A percentile compares a stretch with the other conserved stretches of the same genome.
Evolutionary conservation across 106 monocot species (phyloP).

Genomic region (Gastrodia elata): DNA sequence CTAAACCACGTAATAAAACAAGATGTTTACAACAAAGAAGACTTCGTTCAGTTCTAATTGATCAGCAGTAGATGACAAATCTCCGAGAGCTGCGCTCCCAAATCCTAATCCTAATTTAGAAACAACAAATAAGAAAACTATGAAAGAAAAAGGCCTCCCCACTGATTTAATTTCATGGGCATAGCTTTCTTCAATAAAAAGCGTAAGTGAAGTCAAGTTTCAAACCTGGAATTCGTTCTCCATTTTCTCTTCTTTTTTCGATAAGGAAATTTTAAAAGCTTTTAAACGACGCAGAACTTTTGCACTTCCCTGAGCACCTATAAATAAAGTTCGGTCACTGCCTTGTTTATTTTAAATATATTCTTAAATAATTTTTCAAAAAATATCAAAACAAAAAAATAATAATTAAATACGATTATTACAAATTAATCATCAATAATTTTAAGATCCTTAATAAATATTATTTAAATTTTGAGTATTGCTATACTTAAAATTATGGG

Average conservation of each 20-base stretch:
- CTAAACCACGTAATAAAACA: background rate
- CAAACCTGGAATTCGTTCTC: constrained; percentile 6
- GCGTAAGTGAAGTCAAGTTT: background rate
- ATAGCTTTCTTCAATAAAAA: background rate
- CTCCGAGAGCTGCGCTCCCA: background rate
- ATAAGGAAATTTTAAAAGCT: background rate
- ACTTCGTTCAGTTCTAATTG: background rate
- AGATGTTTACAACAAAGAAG: too few relatives aligned
- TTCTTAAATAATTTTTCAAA: too few relatives aligned
- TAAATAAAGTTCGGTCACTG: too few relatives aligned
- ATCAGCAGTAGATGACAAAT: background rate
- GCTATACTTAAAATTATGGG: too few relatives aligned
- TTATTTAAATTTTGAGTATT: too few relatives aligned
- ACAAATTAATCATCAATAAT: too few relatives aligned
- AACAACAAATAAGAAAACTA: background rate
- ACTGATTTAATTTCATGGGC: background rate
- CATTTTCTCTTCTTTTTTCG: background rate
- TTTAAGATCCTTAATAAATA: too few relatives aligned
- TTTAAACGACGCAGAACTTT: background rate
- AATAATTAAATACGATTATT: too few relatives aligned
- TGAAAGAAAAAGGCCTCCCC: background rate
- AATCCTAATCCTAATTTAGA: background rate
- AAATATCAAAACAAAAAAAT: too few relatives aligned
- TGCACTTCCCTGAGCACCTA: background rate
- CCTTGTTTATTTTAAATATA: too few relatives aligned